A percentile compares a stretch with the other conserved stretches of the same genome.
Evolutionary conservation across 441 rosid genomes (phyloP).

Genomic region (Adansonia rubrostipa): DNA sequence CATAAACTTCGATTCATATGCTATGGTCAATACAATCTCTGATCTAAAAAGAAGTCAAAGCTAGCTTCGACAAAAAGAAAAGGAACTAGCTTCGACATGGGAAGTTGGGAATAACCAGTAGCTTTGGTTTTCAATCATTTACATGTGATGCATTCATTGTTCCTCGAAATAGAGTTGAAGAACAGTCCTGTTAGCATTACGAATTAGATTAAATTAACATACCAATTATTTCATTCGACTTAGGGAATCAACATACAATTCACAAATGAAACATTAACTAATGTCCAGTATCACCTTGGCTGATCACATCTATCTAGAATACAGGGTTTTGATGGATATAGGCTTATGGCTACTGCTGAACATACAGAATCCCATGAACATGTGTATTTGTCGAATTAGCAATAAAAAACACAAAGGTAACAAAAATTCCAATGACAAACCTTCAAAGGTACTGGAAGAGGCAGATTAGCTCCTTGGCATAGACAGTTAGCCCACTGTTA

Average conservation of each 20-base stretch:
- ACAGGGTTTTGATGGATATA: neutral
- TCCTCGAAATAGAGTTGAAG: neutral
- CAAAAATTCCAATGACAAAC: constrained; percentile 38
- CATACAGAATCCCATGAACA: constrained; percentile 1
- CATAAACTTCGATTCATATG: neutral
- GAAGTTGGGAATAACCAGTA: neutral
- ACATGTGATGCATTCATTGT: neutral
- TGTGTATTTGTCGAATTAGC: neutral
- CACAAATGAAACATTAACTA: neutral
- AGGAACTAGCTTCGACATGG: neutral
- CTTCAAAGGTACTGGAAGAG: constrained; percentile 82
- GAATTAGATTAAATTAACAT: neutral
- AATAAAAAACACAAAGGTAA: neutral
- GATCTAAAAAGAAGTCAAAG: neutral
- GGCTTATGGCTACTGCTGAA: constrained; percentile 6
- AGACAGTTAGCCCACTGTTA: constrained; percentile 89
- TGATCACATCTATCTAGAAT: neutral
- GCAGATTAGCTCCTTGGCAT: constrained; percentile 89
- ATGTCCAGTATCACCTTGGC: neutral
- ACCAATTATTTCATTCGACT: neutral
- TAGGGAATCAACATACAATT: neutral
- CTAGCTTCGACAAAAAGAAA: neutral
- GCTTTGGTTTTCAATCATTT: neutral
- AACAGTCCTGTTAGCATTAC: neutral
- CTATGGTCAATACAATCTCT: neutral